A percentile compares a stretch with the other conserved stretches of the same genome.
These are phyloP conservation scores for Suillus clintonianus DNA, from an alignment of 768 basidiomycete species.

Conservation along the genomic window DNA sequence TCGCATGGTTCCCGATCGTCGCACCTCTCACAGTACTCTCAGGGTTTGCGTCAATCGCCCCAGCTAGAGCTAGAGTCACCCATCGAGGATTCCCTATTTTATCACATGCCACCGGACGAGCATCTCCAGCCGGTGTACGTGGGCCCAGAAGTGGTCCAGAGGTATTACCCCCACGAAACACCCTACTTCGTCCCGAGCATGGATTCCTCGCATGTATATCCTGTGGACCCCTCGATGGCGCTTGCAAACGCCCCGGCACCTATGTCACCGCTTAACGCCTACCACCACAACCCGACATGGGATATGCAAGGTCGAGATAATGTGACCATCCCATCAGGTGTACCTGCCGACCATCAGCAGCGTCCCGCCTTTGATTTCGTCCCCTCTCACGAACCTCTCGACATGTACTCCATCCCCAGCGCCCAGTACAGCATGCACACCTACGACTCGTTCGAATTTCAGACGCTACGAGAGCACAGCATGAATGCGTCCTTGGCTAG, in stretches of 20 bases:
- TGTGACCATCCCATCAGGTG: background rate
- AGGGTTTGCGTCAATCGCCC: slow-evolving; percentile 17
- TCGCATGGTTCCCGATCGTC: slow-evolving; percentile 22
- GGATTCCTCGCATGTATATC: slow-evolving; percentile 21
- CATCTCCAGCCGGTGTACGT: slow-evolving; percentile 23
- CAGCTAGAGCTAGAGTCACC: slow-evolving; percentile 15
- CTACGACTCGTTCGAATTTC: slow-evolving; percentile 37
- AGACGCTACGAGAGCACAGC: slow-evolving; percentile 31
- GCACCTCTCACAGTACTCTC: slow-evolving; percentile 12
- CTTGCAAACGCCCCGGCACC: slow-evolving; percentile 10
- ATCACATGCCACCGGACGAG: slow-evolving; percentile 22
- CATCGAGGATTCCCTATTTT: slow-evolving; percentile 13
- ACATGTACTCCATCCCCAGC: slow-evolving; percentile 15
- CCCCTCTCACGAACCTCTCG: slow-evolving; percentile 19
- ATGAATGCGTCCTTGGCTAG: slow-evolving; percentile 14
- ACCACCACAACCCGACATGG: slow-evolving; percentile 1
- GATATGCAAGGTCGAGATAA: background rate
- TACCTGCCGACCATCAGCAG: background rate
- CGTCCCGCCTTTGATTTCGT: slow-evolving; percentile 18
- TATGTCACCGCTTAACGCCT: background rate
- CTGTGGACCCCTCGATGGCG: slow-evolving; percentile 12
- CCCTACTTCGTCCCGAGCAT: slow-evolving; percentile 3
- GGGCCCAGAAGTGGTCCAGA: slow-evolving; percentile 20
- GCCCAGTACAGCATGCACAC: slow-evolving; percentile 17
- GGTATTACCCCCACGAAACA: slow-evolving; percentile 18